Evolutionary conservation across 2,329 filamentous ascomycete genomes (phyloP).

Genomic region (Fusarium sp.): DNA sequence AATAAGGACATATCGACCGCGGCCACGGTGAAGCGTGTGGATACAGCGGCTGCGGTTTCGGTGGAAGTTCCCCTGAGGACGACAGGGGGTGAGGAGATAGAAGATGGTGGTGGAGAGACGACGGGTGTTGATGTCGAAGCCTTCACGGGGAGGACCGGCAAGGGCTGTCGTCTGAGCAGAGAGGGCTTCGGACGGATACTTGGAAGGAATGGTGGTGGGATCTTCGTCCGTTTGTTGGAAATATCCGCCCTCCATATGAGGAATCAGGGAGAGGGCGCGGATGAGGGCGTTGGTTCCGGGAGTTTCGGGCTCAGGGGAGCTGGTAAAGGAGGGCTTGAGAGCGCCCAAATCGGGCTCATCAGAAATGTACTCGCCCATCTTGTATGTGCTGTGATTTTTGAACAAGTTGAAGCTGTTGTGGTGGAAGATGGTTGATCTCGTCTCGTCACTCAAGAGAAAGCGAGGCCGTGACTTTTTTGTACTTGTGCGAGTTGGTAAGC

Average conservation of each 20-base stretch:
- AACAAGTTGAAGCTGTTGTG: neutral
- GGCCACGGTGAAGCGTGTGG: slow-evolving; percentile 72
- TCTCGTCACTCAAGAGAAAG: neutral
- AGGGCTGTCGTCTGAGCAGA: slow-evolving; percentile 49
- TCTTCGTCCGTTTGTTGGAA: slow-evolving; percentile 71
- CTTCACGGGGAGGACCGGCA: slow-evolving; percentile 46
- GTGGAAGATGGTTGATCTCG: neutral
- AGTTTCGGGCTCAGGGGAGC: slow-evolving; percentile 32
- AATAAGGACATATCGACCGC: slow-evolving; percentile 72
- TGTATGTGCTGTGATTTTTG: neutral
- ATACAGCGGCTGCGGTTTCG: slow-evolving; percentile 70
- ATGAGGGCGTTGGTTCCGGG: slow-evolving; percentile 40
- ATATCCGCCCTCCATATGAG: slow-evolving; percentile 73
- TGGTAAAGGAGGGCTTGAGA: slow-evolving; percentile 28
- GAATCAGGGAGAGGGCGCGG: slow-evolving; percentile 56
- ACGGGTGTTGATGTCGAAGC: slow-evolving; percentile 54
- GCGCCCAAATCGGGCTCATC: slow-evolving; percentile 14
- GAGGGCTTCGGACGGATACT: slow-evolving; percentile 48
- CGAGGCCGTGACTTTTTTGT: slow-evolving; percentile 13
- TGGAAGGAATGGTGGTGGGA: slow-evolving; percentile 61
- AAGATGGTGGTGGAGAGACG: slow-evolving; percentile 70
- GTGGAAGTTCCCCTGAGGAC: slow-evolving; percentile 70
- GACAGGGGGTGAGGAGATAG: slow-evolving; percentile 69
- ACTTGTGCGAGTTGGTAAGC: slow-evolving; percentile 8
- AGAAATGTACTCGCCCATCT: slow-evolving; percentile 25